phyloP scores from a whole-genome alignment of 495 filamentous ascomycete species.

The Neurospora pannonica region DNA sequence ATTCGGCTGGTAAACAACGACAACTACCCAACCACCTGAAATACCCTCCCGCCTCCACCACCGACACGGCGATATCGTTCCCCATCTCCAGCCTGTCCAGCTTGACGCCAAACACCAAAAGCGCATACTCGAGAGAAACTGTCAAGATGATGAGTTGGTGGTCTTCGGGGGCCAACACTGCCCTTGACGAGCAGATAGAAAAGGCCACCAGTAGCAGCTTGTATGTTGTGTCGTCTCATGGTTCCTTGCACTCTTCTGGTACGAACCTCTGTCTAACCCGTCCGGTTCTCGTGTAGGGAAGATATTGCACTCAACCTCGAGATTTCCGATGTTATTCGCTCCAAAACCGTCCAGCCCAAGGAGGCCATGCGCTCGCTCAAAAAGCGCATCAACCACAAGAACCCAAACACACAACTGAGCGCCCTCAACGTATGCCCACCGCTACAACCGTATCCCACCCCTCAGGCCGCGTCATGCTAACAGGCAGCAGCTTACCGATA shows the following conservation, averaged over 20 bases:
- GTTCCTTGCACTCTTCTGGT: background rate
- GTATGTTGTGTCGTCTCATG: slow-evolving; percentile 36
- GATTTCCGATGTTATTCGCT: slow-evolving; percentile 92
- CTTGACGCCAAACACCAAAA: slow-evolving; percentile 1
- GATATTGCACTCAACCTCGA: slow-evolving; percentile 95
- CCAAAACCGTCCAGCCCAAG: slow-evolving; percentile 91
- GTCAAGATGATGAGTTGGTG: slow-evolving; percentile 80
- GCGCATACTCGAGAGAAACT: slow-evolving; percentile 1
- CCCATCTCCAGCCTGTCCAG: background rate
- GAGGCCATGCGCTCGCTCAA: slow-evolving; percentile 96
- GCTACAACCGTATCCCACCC: background rate
- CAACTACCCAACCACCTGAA: background rate
- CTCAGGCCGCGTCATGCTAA: slow-evolving; percentile 6
- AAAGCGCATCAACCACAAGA: slow-evolving; percentile 86
- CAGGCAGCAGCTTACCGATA: slow-evolving; percentile 66
- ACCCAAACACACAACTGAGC: slow-evolving; percentile 90
- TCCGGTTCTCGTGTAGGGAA: slow-evolving; percentile 48
- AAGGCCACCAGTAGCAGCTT: slow-evolving; percentile 87
- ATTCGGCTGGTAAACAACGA: background rate
- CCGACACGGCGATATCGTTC: background rate
- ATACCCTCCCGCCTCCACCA: background rate
- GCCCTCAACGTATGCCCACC: slow-evolving; percentile 64
- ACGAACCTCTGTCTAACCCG: slow-evolving; percentile 11
- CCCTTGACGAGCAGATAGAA: slow-evolving; percentile 94
- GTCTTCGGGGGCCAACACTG: slow-evolving; percentile 62